Percentiles rank a stretch among this genome's conserved stretches.
Evolutionary conservation across 768 basidiomycete species (phyloP).

Genomic region (Hortiboletus campestris): DNA sequence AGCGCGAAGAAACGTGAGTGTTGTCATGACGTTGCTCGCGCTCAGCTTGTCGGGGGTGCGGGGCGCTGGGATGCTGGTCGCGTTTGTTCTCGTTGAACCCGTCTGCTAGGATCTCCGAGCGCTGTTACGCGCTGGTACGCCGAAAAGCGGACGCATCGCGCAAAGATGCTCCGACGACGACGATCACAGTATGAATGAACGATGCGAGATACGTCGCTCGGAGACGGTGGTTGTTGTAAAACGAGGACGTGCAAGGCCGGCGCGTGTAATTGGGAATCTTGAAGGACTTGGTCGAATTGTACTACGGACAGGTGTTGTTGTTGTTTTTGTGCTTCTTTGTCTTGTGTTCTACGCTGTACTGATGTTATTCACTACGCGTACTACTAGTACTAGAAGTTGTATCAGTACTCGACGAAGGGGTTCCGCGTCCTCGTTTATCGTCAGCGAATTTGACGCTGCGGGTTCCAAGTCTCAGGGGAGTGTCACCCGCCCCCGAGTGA

Average conservation of each 20-base stretch:
- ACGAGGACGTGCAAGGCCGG: no score
- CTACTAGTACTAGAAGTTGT: not conserved
- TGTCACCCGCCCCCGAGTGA: not conserved
- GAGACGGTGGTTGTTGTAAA: not conserved
- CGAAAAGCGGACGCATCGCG: not conserved
- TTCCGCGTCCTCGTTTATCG: not conserved
- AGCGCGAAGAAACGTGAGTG: not conserved
- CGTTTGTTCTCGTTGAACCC: not conserved
- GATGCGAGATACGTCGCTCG: not conserved
- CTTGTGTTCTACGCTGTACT: not conserved
- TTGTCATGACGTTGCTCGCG: not conserved
- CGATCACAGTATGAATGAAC: not conserved
- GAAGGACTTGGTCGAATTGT: not conserved
- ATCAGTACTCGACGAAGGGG: not conserved
- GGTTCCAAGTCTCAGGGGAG: not conserved
- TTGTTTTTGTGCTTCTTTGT: not conserved
- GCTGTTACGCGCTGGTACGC: slow-evolving; percentile 5
- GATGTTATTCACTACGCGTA: no score
- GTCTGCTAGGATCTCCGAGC: not conserved
- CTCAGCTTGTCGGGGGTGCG: no score
- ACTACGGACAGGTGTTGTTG: not conserved
- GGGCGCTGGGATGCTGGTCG: not conserved
- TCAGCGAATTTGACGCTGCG: not conserved
- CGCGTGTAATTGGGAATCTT: not conserved
- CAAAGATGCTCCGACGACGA: not conserved